A percentile compares a stretch with the other conserved stretches of the same genome.
Conservation (phyloP, 352 stramenopile genomes). For the Globisporangium emineosum region DNA sequence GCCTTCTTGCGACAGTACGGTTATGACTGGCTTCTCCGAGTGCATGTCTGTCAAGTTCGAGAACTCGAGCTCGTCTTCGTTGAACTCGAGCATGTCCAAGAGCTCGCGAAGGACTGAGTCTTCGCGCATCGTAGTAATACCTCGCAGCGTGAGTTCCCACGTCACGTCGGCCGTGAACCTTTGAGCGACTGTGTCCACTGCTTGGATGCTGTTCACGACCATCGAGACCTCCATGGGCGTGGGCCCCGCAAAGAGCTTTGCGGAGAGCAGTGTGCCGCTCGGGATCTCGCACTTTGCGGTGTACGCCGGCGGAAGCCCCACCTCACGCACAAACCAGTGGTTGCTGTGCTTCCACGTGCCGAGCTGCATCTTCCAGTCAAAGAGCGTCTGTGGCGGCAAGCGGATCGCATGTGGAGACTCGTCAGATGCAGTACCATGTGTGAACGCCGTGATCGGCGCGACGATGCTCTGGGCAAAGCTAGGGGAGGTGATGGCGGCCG, state of each 20-base stretch:
- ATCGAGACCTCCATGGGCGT: constrained; percentile 21
- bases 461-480: constrained; percentile 2
- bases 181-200: constrained; percentile 29
- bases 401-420: not conserved
- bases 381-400: constrained; percentile 24
- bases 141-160: constrained; percentile 26
- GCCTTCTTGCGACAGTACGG: not conserved
- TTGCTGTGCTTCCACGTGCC: constrained; percentile 36
- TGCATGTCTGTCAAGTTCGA: constrained; percentile 24
- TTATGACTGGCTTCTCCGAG: constrained; percentile 8
- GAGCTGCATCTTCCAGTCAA: constrained; percentile 61
- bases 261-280: constrained; percentile 1
- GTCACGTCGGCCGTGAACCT: constrained; percentile 29
- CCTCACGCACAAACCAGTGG: constrained; percentile 53
- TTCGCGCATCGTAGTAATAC: constrained; percentile 30
- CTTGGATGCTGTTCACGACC: constrained; percentile 24
- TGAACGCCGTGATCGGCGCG: not conserved
- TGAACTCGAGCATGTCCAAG: constrained; percentile 29
- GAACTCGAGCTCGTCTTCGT: constrained; percentile 30
- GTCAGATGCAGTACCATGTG: not conserved
- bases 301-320: constrained; percentile 23
- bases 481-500: not conserved
- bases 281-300: not conserved
- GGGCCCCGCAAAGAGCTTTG: constrained; percentile 24
- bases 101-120: constrained; percentile 29